Evolutionary conservation across 345 rosid species (phyloP), one percentile per base, ranked within the genome.

Genomic region (Eucalyptus regnans): DNA sequence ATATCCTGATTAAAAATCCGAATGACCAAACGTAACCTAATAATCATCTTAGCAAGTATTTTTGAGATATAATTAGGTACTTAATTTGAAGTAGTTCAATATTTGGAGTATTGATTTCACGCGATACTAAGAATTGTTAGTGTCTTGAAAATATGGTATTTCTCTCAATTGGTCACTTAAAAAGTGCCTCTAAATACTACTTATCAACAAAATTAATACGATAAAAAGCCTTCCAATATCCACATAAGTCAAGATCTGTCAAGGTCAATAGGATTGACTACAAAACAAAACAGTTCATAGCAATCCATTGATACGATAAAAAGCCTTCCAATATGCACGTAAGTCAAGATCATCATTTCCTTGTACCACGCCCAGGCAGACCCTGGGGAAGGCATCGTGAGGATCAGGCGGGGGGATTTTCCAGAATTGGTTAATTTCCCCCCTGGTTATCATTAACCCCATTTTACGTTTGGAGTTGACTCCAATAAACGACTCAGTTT

Each of bases 21-120:
- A 51, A 17, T 0, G 0, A 15, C 3, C 3, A 51, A 51, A 51
- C 4, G 8, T 51, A 51, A 0, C 7, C 0, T 60, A 27, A 60
- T 60, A 2, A 7, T 60, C 7, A 0, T 31, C 9, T n/a, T n/a
- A 31, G 20, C 41, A 31, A 66, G 41, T 31, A 31, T 31, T 66
- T 33, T 33, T 33, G 37, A 33, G 37, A 33, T 33, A 33, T 33
- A 33, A 33, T 33, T 33, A 33, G 37, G 37, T 33, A 33, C 37
- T 33, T 33, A 33, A 33, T 33, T 66, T 66, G 20, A 66, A 66
- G 17, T 66, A 31, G 41, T n/a, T 66, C 22, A 2, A n/a, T 66
- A 66, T 14, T 66, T 1, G 9, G 1, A 66, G 9, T 33, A 66
- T 60, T 11, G 7, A 60, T 60, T 60, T 60, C 15, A 60, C 15